Evolutionary conservation across 176 grass and related monocot species (phyloP), one percentile per base, ranked within the genome.

Genomic region (Bromus sterilis): DNA sequence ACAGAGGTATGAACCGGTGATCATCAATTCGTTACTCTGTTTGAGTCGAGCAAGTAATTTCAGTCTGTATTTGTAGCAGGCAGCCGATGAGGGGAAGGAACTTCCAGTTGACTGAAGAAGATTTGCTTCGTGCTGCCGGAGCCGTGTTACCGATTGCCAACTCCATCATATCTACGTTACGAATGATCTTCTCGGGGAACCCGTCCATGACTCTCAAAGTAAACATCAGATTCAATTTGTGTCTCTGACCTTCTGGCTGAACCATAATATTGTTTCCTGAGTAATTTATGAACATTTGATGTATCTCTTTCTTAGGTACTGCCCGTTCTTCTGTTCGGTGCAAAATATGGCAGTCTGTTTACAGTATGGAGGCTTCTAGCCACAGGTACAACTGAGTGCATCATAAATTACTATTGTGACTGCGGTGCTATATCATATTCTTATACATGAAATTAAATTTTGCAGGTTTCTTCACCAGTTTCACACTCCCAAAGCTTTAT

Each of bases 111-210:
- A 93, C 85, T 32, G 89, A 99, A 86, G 87, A 91, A n/a, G 87
- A 93, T n/a, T 29, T 99, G 20, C 51, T 95, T 82, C 72, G 85
- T 37, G 87, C 84, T 57, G 72, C 84, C 1, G 70, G 74, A 41
- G 70, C 75, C 43, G 29, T 99, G 61, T 65, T 95, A 31, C 96
- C 89, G 20, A 46, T 91, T 66, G 92, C 83, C 20, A 99, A 99
- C 58, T 80, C 76, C 51, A 80, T 86, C 53, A 75, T 95, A 75
- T 93, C 89, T 7, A 89, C 71, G 6, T 76, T 74, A 51, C 89
- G 91, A 90, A 83, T 91, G 15, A 77, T 99, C 42, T 99, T 99
- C 89, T 93, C 79, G n/a, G 93, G 96, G 26, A 91, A 99, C 34
- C 91, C 93, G 2, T 86, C 77, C 12, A 93, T 85, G 87, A 99